Base-by-base conservation (phyloP, 2,329 filamentous ascomycete genomes). In the Diaporthe humulicola region DNA sequence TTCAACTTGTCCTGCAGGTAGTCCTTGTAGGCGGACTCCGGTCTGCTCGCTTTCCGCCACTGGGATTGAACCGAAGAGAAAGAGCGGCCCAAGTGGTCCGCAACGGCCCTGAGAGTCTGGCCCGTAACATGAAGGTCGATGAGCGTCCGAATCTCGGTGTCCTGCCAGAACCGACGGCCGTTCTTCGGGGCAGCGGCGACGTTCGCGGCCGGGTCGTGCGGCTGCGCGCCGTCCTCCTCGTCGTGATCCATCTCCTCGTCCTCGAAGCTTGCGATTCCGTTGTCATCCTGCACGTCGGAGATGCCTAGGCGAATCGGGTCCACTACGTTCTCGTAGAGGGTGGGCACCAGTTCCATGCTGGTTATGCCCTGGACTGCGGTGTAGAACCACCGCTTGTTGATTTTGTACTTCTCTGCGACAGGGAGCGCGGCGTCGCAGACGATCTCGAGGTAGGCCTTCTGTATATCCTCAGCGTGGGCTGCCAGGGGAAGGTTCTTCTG, bases 301-400 rank as follows among this genome's bases (percentile, higher is more conserved):
- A 7, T 6, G 38, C 33, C 40, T n/a, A 61, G 58, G 9, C 33
- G 38, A 4, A 28, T 4, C 4, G 58, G 58, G 17, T 19, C 38
- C 6, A 12, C 38, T 10, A 12, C 19, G 5, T 66, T n/a, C 25
- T 48, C 19, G 22, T 50, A 48, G 1, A 66, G 4, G 42, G 10
- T 36, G 1, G 60, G 60, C 2, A 48, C 19, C 2, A 66, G 19
- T 17, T 28, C 22, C 28, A 33, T 50, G 42, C 42, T 50, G 38
- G 42, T 15, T 9, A 66, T 8, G 15, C 17, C 42, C 42, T 66
- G 60, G 8, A 66, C 40, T 3, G 28, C 40, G 14, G 15, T 17
- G 42, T 66, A 50, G 15, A 66, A 66, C 40, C 42, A 50, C 5
- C 28, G 42, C 60, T 66, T 45, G 28, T 66, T 50, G 28, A 66